Evolutionary conservation across 75 land plant species (phyloP), one percentile per base, ranked within the genome.

Genomic region (Isoetes taiwanensis): DNA sequence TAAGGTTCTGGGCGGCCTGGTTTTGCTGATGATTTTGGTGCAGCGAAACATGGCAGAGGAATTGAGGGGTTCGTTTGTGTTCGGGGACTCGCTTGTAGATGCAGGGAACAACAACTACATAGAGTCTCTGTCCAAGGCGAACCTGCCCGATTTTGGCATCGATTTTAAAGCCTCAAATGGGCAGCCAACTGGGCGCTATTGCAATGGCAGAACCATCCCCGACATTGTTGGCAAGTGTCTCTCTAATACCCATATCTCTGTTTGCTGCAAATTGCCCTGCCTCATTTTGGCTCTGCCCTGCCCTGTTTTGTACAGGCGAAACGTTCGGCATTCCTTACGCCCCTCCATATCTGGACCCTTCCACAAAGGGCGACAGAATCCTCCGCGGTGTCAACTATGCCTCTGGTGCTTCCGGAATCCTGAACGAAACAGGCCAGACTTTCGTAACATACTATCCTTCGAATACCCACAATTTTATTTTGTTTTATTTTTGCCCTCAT

Each of bases 51-150:
- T n/a, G n/a, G n/a, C n/a, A n/a, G n/a, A n/a, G n/a, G n/a, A n/a
- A n/a, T n/a, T n/a, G n/a, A n/a, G n/a, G n/a, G n/a, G n/a, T n/a
- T n/a, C n/a, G 56, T 87, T 80, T 23, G 56, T 87, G 21, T 83
- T 87, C 34, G 94, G 94, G 5, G 94, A 87, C 41, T 87, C 94
- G 1, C 69, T 83, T 30, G 94, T 87, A 28, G 94, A 87, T 39
- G 81, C 73, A 11, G 94, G 94, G 12, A 87, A 87, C 55, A 87
- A 87, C 64, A 87, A 87, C 57, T 80, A 73, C 59, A 4, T 87
- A 3, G 28, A 67, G 0, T 65, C 86, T 0, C 35, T 82, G 50
- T 79, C 90, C 0, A 81, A 50, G 61, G 90, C 90, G 9, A 73
- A 85, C 32, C 52, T 70, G 42, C 42, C 25, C 2, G 85, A 85